Base-by-base conservation (phyloP, 371 early-diverging fungal genomes). In the Rhizopus microsporus region DNA sequence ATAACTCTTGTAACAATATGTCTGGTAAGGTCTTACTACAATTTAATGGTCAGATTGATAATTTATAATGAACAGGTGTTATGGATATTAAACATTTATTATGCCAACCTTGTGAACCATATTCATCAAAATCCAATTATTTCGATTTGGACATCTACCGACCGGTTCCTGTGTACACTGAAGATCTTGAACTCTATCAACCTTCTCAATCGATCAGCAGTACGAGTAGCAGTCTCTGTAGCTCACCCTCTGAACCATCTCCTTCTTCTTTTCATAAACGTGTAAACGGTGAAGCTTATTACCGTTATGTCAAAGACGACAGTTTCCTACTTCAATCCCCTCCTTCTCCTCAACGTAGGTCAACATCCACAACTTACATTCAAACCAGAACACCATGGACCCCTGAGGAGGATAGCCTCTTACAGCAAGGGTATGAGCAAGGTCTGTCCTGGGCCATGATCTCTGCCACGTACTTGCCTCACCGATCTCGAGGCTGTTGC, bases 371-470 rank as follows among this genome's bases (percentile, higher is more conserved):
- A 23, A 23, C 50, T 12, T 44, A 43, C 32, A 50, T 57, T 13
- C 60, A 43, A 37, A 48, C 65, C 9, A 35, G 65, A 42, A 56
- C 52, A 10, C 67, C 77, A 10, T 77, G 77, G 77, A 67, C 74
- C 15, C 77, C 74, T 4, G 42, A 53, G 33, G 77, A 77, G 56
- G 77, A 77, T 40, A 58, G 59, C 30, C 45, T 77, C 13, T 65
- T 77, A 32, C 65, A 65, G 47, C 67, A 69, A 53, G 77, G 77
- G 3, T 77, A 77, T 49, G 65, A 67, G 1, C 66, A 74, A 57
- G 77, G 77, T 3, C 40, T 77, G 13, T 77, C 77, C 0, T 77
- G 77, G 77, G 74, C 74, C 5, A 71, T 77, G 74, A 71, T 77
- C 23, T 69, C 77, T 8, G 56, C 69, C 1, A 77, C 71, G 2